These are phyloP conservation scores for Sabuloglossum arenarium DNA, from an alignment of 495 filamentous ascomycete species.

Conservation along the genomic window DNA sequence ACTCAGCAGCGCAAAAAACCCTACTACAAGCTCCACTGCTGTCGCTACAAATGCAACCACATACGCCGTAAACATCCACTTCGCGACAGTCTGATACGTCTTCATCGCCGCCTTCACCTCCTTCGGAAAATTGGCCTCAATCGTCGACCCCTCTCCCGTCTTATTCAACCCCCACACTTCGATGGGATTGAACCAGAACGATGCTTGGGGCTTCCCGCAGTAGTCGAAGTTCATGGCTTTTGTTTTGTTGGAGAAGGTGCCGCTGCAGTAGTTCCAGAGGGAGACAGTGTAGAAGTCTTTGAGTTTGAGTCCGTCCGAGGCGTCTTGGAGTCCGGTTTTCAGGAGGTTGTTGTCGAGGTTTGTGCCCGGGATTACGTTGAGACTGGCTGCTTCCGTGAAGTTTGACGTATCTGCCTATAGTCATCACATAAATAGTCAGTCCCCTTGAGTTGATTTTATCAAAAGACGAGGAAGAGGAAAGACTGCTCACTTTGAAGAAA, in stretches of 20 bases:
- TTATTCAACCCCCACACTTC: conserved; percentile 38
- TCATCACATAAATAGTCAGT: too few species aligned
- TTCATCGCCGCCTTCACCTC: conserved; percentile 43
- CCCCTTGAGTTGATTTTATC: too few species aligned
- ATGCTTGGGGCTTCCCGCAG: conserved; percentile 35
- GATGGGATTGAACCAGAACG: conserved; percentile 62
- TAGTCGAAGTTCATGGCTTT: conserved; percentile 10
- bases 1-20: conserved; percentile 44
- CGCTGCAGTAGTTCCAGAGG: conserved; percentile 73
- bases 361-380: conserved; percentile 2
- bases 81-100: conserved; percentile 46
- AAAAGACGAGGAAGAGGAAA: too few species aligned
- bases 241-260: conserved; percentile 25
- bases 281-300: conserved; percentile 61
- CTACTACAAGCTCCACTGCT: conserved; percentile 44
- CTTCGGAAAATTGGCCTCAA: conserved; percentile 29
- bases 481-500: conserved; percentile 52
- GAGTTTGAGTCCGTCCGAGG: conserved; percentile 32
- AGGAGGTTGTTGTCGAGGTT: conserved; percentile 15
- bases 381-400: conserved; percentile 6
- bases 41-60: conserved; percentile 49
- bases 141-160: conserved; percentile 15
- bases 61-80: conserved; percentile 64
- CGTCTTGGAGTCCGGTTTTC: conserved; percentile 8
- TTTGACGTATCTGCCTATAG: conserved; percentile 15